A percentile compares a stretch with the other conserved stretches of the same genome.
These are phyloP conservation scores for Zygotorulaspora chibaensis DNA, from an alignment of 805 yeast species.

Conservation along the genomic window DNA sequence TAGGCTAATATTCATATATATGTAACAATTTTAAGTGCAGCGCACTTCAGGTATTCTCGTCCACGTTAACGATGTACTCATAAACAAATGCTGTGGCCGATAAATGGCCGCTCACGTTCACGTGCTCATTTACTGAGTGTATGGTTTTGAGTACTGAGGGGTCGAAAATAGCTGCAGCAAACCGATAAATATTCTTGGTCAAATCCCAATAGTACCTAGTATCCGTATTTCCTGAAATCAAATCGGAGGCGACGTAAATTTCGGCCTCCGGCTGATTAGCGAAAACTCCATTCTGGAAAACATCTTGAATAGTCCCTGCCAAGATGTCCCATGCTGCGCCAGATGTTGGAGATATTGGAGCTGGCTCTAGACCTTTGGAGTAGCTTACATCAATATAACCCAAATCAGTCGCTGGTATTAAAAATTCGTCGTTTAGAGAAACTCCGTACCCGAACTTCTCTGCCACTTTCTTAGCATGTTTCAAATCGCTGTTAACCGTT, in stretches of 20 bases:
- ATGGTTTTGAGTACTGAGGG: constrained; percentile 30
- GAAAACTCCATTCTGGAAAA: constrained; percentile 48
- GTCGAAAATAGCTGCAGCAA: constrained; percentile 25
- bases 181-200: constrained; percentile 53
- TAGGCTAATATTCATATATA: not conserved
- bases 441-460: constrained; percentile 47
- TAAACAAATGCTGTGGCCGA: constrained; percentile 54
- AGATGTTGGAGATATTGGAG: constrained; percentile 38
- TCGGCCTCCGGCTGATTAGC: constrained; percentile 20
- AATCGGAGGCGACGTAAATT: constrained; percentile 42
- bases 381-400: constrained; percentile 32
- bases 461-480: constrained; percentile 42
- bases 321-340: constrained; percentile 40
- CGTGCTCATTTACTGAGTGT: constrained; percentile 64
- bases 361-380: constrained; percentile 34
- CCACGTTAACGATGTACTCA: constrained; percentile 40
- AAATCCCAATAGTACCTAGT: constrained; percentile 56
- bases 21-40: not conserved
- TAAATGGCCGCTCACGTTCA: constrained; percentile 54
- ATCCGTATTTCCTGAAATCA: constrained; percentile 60
- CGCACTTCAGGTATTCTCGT: constrained; percentile 17
- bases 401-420: constrained; percentile 24
- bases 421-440: constrained; percentile 17
- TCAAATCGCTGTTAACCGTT: constrained; percentile 38
- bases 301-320: constrained; percentile 52